Percentiles rank a stretch among this genome's conserved stretches.
These are phyloP conservation scores for Fusarium pininemorale DNA, from an alignment of 2,329 filamentous ascomycete genomes.

Conservation along the genomic window DNA sequence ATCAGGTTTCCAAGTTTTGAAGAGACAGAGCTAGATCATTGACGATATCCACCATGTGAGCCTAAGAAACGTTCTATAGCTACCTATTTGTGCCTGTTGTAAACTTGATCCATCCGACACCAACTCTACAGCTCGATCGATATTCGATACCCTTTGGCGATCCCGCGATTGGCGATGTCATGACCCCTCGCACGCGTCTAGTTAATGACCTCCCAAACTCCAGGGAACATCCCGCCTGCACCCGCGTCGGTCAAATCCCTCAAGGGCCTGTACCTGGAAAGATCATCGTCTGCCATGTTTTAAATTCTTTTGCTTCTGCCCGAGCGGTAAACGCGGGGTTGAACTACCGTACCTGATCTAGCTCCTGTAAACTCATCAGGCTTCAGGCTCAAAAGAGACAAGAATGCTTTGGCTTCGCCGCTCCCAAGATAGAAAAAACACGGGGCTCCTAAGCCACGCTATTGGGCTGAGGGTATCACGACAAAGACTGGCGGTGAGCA, in stretches of 20 bases:
- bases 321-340: conserved; percentile 43
- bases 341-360: conserved; percentile 22
- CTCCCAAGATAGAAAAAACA: conserved; percentile 33
- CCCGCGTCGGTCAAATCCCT: conserved; percentile 34
- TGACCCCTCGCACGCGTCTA: conserved; percentile 21
- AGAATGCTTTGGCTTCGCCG: conserved; percentile 24
- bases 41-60: conserved; percentile 33
- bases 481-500: conserved; percentile 36
- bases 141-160: conserved; percentile 23
- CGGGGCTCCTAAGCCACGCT: conserved; percentile 27
- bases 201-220: conserved; percentile 2
- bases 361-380: not conserved
- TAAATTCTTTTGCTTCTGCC: conserved; percentile 4
- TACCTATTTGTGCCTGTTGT: not conserved
- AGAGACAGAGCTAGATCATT: not conserved
- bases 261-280: conserved; percentile 27
- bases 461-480: conserved; percentile 35
- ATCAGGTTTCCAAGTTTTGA: conserved; percentile 27
- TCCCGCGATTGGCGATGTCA: conserved; percentile 41
- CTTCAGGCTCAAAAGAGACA: not conserved
- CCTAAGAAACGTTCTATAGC: not conserved
- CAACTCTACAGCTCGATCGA: conserved; percentile 25
- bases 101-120: conserved; percentile 11
- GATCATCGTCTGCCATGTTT: conserved; percentile 26
- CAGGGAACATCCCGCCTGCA: conserved; percentile 38